Evolutionary conservation across 495 filamentous ascomycete genomes (phyloP), one percentile per base, ranked within the genome.

Genomic region (Physcia stellaris): DNA sequence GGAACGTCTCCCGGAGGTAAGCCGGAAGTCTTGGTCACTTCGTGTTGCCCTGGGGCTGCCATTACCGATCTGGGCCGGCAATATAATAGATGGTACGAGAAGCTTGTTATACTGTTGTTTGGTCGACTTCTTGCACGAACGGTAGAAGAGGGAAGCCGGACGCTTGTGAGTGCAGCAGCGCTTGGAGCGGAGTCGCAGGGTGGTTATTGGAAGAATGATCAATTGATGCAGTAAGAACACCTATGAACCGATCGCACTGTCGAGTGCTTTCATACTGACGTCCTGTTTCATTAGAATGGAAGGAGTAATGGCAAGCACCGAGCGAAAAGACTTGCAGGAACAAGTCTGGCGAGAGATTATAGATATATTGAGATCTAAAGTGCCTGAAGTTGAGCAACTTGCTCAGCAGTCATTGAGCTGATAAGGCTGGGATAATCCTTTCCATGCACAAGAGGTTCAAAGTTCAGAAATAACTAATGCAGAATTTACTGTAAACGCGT

Each of bases 171-270:
- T 37, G 68, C 61, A 1, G 65, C 64, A 2, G 49, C 57, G 17
- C 54, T 68, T 35, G 70, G 66, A 0, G 40, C 43, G 1, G 68
- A 71, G 37, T 63, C 64, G 18, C 62, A 69, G 40, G 71, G 70
- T 0, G 58, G 46, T 45, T 64, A 64, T 39, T 75, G 68, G 71
- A 51, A 56, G 18, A 43, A 59, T 29, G 56, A 58, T 26, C 12
- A 41, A 15, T 33, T 45, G 11, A n/a, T 2, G 34, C 5, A n/a
- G 17, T 11, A 5, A n/a, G n/a, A n/a, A n/a, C n/a, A n/a, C n/a
- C n/a, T n/a, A n/a, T n/a, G n/a, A n/a, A n/a, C n/a, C n/a, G n/a
- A n/a, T n/a, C n/a, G n/a, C n/a, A n/a, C n/a, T n/a, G n/a, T n/a
- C n/a, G n/a, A n/a, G n/a, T n/a, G n/a, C n/a, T n/a, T n/a, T n/a